These are phyloP conservation scores for Wickerhamiella pararugosa DNA, from an alignment of 1,139 yeast genomes.

Conservation along the genomic window DNA sequence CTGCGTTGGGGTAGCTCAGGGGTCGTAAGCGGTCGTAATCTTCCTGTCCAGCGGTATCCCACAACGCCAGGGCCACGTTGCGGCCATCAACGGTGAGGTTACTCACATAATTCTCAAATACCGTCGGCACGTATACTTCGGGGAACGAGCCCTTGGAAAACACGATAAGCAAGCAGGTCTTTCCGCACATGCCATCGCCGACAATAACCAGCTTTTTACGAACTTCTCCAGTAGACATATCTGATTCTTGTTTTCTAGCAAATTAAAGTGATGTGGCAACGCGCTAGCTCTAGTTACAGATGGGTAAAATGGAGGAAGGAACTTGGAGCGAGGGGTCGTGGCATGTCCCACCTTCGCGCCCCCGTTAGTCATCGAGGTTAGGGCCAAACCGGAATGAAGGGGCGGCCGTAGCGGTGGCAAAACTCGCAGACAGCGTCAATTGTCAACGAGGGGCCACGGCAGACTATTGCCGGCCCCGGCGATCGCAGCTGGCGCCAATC, in stretches of 20 bases:
- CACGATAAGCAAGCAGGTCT: conserved; percentile 49
- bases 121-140: conserved; percentile 89
- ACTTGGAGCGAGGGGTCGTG: too few species aligned
- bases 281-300: too few species aligned
- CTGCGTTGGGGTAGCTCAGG: conserved; percentile 82
- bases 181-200: conserved; percentile 95
- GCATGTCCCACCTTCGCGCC: too few species aligned
- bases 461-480: too few species aligned
- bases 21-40: conserved; percentile 94
- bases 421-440: too few species aligned
- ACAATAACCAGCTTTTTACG: conserved; percentile 74
- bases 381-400: too few species aligned
- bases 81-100: conserved; percentile 88
- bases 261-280: not conserved
- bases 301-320: too few species aligned
- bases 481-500: too few species aligned
- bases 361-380: too few species aligned
- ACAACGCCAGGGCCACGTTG: conserved; percentile 81
- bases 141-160: conserved; percentile 95
- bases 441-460: too few species aligned
- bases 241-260: not conserved
- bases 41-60: conserved; percentile 99
- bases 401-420: too few species aligned
- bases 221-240: conserved; percentile 23
- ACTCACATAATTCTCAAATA: conserved; percentile 87